phyloP scores from a whole-genome alignment of 257 asterid species.

The Solanum sparsipilum region DNA sequence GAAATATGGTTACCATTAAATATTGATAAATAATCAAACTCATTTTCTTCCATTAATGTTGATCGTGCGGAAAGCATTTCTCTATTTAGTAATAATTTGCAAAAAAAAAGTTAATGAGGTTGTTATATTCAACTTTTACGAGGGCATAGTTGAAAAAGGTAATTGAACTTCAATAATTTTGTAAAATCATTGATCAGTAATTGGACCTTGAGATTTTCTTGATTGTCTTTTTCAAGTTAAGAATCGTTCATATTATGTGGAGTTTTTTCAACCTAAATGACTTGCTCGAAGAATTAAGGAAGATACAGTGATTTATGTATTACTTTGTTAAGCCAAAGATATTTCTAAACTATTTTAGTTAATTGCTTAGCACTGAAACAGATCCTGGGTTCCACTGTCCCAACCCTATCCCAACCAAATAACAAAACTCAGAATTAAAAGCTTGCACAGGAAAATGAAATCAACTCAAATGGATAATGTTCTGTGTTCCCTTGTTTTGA shows the following conservation, averaged over 20 bases:
- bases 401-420: neutral
- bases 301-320: neutral
- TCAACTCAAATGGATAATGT: neutral
- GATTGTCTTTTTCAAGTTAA: neutral
- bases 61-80: neutral
- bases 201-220: neutral
- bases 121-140: neutral
- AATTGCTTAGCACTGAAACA: neutral
- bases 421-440: neutral
- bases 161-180: neutral
- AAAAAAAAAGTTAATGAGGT: neutral
- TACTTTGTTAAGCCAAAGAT: neutral
- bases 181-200: neutral
- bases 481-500: neutral
- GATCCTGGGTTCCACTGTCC: neutral
- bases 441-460: neutral
- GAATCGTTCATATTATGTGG: neutral
- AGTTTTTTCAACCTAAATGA: neutral
- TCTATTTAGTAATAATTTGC: neutral
- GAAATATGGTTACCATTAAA: neutral
- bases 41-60: neutral
- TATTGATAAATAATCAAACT: neutral
- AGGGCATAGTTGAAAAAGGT: neutral
- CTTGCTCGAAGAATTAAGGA: neutral
- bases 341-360: neutral